Evolutionary conservation across 1,284 basidiomycete genomes (phyloP).

Genomic region (Filobasidium uniguttulatum): DNA sequence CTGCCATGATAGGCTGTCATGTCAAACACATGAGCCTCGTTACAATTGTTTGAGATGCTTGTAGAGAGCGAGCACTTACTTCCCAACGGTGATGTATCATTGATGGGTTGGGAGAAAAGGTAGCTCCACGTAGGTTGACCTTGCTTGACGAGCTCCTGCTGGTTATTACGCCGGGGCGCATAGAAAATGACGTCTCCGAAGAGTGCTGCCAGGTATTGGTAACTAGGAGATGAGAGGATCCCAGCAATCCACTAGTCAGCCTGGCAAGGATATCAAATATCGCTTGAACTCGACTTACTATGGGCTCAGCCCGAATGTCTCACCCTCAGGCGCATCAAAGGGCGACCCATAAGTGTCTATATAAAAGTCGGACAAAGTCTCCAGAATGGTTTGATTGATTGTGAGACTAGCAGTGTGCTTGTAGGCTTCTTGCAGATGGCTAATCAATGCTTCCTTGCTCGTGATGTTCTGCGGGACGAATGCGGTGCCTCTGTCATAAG

Average conservation of each 20-base stretch:
- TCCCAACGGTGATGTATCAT: conserved; percentile 15
- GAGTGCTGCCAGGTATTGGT: conserved; percentile 23
- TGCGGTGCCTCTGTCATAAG: conserved; percentile 20
- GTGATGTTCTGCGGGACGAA: conserved; percentile 21
- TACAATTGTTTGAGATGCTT: no score
- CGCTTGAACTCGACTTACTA: no score
- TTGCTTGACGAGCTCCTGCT: conserved; percentile 19
- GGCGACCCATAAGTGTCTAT: background rate
- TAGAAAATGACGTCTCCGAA: conserved; percentile 25
- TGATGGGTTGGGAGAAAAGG: conserved; percentile 19
- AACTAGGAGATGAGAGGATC: conserved; percentile 13
- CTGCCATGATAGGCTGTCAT: conserved; percentile 16
- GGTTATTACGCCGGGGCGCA: conserved; percentile 22
- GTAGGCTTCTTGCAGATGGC: conserved; percentile 18
- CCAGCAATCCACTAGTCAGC: no score
- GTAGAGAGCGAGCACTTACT: no score
- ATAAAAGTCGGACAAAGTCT: background rate
- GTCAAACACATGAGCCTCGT: conserved; percentile 13
- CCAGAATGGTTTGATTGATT: conserved; percentile 16
- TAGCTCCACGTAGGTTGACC: conserved; percentile 26
- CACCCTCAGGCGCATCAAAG: background rate
- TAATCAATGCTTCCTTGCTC: conserved; percentile 12
- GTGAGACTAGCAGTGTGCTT: no score
- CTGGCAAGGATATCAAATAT: no score
- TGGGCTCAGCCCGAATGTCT: background rate